Base-by-base conservation (phyloP, 805 yeast genomes). In the Saturnispora zaruensis region DNA sequence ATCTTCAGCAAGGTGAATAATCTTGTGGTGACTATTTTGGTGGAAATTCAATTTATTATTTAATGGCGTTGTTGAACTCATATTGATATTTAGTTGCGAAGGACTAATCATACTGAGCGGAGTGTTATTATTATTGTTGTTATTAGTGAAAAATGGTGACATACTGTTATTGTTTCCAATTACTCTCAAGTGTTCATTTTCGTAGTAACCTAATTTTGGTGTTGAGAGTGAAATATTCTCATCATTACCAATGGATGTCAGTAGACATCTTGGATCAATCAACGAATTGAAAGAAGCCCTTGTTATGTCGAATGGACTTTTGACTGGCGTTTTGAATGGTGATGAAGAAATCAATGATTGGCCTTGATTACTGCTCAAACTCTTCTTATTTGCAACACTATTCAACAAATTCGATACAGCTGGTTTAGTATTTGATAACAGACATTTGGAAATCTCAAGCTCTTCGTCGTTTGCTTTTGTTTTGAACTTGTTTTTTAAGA, bases 321-420 rank as follows among this genome's bases (percentile, higher is more conserved):
- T 45, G 16, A 30, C 18, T 14, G 48, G 48, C 18, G 48, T 45
- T 13, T 21, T 21, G n/a, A 37, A 46, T 40, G 49, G 49, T 5
- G 49, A 46, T 14, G 44, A 41, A n/a, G 37, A 42, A 36, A 45
- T 36, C 5, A 36, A 26, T 13, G 43, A 11, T 14, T 21, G 13
- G n/a, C 32, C 16, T 13, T 26, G 32, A 38, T 14, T 38, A 11
- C 26, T 18, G 34, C 28, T 23, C 13, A 18, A 3, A 18, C 24
- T 14, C 33, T 44, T 44, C n/a, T 28, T 21, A 16, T 44, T 21
- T 11, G 46, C 46, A n/a, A 44, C 18, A 6, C 9, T 23, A 7
- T 44, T 32, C 18, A 44, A 33, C 4, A 21, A 21, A 23, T 13
- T 41, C 14, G 32, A 8, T 23, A 6, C 33, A 36, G 20, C 18